phyloP scores from a whole-genome alignment of 1,139 yeast genomes.

The Arxiozyma bovina region DNA sequence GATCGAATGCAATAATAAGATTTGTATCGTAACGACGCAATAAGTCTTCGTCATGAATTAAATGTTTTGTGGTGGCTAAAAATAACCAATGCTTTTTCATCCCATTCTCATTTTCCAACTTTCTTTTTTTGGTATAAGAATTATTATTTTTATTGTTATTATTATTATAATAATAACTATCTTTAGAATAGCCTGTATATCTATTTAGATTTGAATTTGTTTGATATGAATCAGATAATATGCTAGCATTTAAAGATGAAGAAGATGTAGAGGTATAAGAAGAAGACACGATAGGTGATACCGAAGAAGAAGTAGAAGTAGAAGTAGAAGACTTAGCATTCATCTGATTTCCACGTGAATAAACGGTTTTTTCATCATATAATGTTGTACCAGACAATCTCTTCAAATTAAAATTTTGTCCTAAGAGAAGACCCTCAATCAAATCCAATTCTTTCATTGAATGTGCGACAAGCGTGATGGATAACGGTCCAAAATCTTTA shows the following conservation, averaged over 20 bases:
- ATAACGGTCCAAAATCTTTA: constrained; percentile 11
- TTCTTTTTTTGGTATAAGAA: constrained; percentile 1
- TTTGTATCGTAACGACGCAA: constrained; percentile 33
- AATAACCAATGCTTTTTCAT: constrained; percentile 33
- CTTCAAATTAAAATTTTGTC: constrained; percentile 48
- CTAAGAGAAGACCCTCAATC: constrained; percentile 57
- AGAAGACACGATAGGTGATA: constrained; percentile 20
- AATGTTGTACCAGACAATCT: constrained; percentile 55
- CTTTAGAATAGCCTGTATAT: constrained; percentile 32
- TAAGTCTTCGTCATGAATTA: constrained; percentile 27
- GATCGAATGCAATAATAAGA: constrained; percentile 53
- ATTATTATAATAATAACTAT: constrained; percentile 34
- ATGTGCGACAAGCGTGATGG: constrained; percentile 48
- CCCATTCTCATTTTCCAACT: not conserved
- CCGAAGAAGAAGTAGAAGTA: not conserved
- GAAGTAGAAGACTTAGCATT: not conserved
- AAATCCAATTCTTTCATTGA: constrained; percentile 61
- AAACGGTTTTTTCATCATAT: constrained; percentile 35
- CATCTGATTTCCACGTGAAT: not conserved
- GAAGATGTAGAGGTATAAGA: constrained; percentile 20
- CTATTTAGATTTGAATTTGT: not conserved
- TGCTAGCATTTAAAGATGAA: constrained; percentile 6
- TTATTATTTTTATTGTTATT: constrained; percentile 18
- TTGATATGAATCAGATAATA: not conserved
- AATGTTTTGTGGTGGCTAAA: constrained; percentile 37